These are phyloP conservation scores for Nakazawaea sp. DNA, from an alignment of 805 yeast species.

Conservation along the genomic window DNA sequence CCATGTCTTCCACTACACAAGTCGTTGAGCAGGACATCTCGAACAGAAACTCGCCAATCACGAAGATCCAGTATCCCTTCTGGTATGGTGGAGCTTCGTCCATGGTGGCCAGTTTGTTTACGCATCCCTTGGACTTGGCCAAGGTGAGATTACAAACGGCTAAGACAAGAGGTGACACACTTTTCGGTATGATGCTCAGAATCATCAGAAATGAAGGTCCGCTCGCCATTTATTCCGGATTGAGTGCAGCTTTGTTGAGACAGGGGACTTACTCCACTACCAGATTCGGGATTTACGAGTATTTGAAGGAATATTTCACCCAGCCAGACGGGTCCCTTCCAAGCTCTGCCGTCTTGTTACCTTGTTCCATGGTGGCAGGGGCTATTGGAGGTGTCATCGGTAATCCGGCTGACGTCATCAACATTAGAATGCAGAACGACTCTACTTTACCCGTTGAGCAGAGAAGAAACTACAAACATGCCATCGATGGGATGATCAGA, in stretches of 20 bases:
- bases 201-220: constrained; percentile 60
- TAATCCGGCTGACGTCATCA: constrained; percentile 82
- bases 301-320: constrained; percentile 50
- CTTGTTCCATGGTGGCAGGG: constrained; percentile 82
- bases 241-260: constrained; percentile 74
- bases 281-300: constrained; percentile 82
- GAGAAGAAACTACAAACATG: constrained; percentile 71
- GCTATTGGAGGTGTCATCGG: constrained; percentile 82
- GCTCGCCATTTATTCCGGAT: constrained; percentile 71
- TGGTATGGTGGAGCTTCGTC: constrained; percentile 71
- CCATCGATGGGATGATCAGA: constrained; percentile 65
- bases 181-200: constrained; percentile 52
- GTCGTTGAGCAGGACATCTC: not conserved
- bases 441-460: constrained; percentile 55
- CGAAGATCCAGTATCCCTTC: constrained; percentile 32
- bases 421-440: constrained; percentile 89
- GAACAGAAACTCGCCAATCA: not conserved
- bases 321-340: constrained; percentile 37
- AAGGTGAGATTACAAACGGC: constrained; percentile 86
- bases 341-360: constrained; percentile 53
- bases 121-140: constrained; percentile 84
- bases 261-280: constrained; percentile 88
- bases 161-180: constrained; percentile 52
- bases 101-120: constrained; percentile 56
- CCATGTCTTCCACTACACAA: not conserved